Conservation (phyloP, 805 yeast genomes). For the Saccharomycopsis javanensis region DNA sequence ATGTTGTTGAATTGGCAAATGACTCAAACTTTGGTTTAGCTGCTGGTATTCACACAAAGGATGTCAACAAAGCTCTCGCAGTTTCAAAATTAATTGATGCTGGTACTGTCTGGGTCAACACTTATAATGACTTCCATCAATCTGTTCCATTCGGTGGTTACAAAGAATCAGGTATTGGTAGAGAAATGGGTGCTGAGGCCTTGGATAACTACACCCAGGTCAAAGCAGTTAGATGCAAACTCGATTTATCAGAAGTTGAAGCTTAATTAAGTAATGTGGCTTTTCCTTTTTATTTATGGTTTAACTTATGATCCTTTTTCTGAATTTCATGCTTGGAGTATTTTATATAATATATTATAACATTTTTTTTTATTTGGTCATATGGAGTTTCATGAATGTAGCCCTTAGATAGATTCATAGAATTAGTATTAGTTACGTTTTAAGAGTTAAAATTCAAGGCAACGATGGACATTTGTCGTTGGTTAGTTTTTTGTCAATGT, state of each 20-base stretch:
- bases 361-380: neutral
- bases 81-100: conserved; percentile 69
- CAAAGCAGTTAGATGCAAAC: conserved; percentile 63
- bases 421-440: too few relatives aligned
- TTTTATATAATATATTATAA: neutral
- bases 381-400: too few relatives aligned
- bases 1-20: conserved; percentile 70
- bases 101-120: conserved; percentile 90
- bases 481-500: too few relatives aligned
- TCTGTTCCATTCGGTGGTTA: conserved; percentile 90
- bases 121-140: conserved; percentile 80
- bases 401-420: too few relatives aligned
- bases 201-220: conserved; percentile 75
- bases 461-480: too few relatives aligned
- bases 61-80: conserved; percentile 63
- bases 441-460: too few relatives aligned
- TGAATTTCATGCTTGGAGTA: neutral
- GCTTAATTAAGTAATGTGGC: neutral
- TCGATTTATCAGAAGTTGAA: conserved; percentile 3
- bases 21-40: conserved; percentile 79
- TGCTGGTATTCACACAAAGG: conserved; percentile 79
- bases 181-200: conserved; percentile 88
- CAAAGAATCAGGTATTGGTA: conserved; percentile 85
- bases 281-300: neutral
- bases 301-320: neutral